Conservation (phyloP, 768 basidiomycete genomes). For the Crepidotus variabilis region DNA sequence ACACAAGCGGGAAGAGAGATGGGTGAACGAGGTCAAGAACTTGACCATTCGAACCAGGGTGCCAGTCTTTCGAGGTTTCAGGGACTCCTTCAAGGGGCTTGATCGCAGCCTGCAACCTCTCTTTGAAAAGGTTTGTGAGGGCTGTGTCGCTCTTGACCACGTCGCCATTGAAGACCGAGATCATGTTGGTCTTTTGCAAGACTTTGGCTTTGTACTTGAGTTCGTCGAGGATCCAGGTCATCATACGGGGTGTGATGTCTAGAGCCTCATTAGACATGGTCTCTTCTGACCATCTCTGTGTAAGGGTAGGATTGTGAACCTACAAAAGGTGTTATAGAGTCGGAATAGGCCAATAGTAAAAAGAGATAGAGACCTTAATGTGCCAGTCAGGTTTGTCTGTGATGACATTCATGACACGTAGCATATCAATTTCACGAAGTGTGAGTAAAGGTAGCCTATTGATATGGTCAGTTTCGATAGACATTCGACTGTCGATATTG, state of each 20-base stretch:
- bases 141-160: slow-evolving; percentile 27
- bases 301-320: not conserved
- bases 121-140: slow-evolving; percentile 15
- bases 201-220: slow-evolving; percentile 16
- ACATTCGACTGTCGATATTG: not conserved
- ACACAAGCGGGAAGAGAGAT: slow-evolving; percentile 34
- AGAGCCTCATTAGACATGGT: not conserved
- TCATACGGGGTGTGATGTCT: slow-evolving; percentile 15
- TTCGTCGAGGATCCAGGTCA: slow-evolving; percentile 19
- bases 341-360: no score
- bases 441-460: slow-evolving; percentile 10
- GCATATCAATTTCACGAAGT: slow-evolving; percentile 20
- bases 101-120: slow-evolving; percentile 18
- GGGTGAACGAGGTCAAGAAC: slow-evolving; percentile 47
- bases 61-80: slow-evolving; percentile 36
- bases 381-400: slow-evolving; percentile 22
- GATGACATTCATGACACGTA: slow-evolving; percentile 17
- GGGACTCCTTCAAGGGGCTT: slow-evolving; percentile 30
- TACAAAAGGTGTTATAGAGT: no score
- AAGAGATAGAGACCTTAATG: slow-evolving; percentile 7
- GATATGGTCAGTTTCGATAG: not conserved
- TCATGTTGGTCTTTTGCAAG: not conserved
- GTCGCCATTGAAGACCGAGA: slow-evolving; percentile 13
- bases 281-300: not conserved
- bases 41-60: slow-evolving; percentile 34